These are phyloP conservation scores for Aethionema arabicum DNA, from an alignment of 345 rosid genomes.

Conservation along the genomic window DNA sequence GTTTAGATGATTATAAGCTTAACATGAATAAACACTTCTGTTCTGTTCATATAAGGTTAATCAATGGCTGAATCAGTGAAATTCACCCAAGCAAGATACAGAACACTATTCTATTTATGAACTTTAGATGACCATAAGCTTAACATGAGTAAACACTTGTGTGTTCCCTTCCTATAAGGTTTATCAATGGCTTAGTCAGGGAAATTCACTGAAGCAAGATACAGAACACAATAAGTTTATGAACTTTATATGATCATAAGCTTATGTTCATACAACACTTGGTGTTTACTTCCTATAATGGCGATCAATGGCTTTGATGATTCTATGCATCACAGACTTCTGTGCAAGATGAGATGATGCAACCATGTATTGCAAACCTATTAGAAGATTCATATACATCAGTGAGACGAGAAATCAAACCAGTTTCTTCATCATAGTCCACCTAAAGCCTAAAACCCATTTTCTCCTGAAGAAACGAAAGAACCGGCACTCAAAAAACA, in stretches of 20 bases:
- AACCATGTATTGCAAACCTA: neutral
- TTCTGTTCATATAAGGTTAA: too few species aligned
- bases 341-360: too few species aligned
- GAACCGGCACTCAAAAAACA: constrained; percentile 3
- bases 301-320: too few species aligned
- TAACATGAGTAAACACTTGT: neutral
- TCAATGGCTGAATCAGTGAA: too few species aligned
- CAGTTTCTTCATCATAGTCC: neutral
- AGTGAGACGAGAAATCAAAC: constrained; percentile 1
- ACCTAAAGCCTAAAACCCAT: constrained; percentile 18
- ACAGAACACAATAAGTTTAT: neutral
- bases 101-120: neutral
- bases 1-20: constrained; percentile 9
- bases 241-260: constrained; percentile 3
- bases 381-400: neutral
- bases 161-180: too few species aligned
- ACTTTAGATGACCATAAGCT: constrained; percentile 5
- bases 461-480: constrained; percentile 2
- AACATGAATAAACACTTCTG: neutral
- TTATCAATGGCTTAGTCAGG: too few species aligned
- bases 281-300: too few species aligned
- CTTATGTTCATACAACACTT: neutral
- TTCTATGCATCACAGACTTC: too few species aligned
- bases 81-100: constrained; percentile 1
- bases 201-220: neutral